A percentile compares a stretch with the other conserved stretches of the same genome.
Conservation (phyloP, 73 alveolate species). For the Diophrys sp. region DNA sequence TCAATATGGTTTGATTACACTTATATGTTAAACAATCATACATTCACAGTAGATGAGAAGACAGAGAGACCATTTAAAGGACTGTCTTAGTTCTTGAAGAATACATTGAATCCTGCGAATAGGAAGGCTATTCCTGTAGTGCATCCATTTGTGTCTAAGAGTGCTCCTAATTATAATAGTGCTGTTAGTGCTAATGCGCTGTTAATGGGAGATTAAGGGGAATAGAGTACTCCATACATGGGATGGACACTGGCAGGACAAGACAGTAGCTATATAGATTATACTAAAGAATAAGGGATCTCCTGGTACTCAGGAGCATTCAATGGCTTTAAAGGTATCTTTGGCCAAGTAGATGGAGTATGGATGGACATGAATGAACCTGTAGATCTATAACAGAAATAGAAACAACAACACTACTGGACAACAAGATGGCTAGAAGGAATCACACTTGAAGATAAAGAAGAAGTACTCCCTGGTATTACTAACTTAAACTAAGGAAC, state of each 20-base stretch:
- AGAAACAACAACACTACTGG: background rate
- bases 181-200: too few species aligned
- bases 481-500: constrained; percentile 61
- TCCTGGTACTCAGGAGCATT: too few species aligned
- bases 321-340: too few species aligned
- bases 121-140: too few species aligned
- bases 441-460: constrained; percentile 6
- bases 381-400: constrained; percentile 60
- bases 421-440: constrained; percentile 2
- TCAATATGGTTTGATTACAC: constrained; percentile 96
- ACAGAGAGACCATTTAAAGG: constrained; percentile 20
- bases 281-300: too few species aligned
- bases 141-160: too few species aligned
- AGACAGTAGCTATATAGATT: too few species aligned
- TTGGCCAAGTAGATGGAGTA: constrained; percentile 95
- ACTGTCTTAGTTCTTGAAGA: constrained; percentile 89
- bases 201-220: too few species aligned
- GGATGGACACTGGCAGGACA: too few species aligned
- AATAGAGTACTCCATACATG: too few species aligned
- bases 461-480: constrained; percentile 72
- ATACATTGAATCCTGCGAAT: constrained; percentile 74
- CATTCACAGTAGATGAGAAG: constrained; percentile 62
- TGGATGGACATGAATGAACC: constrained; percentile 99
- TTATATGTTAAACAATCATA: constrained; percentile 82
- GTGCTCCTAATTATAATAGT: too few species aligned